phyloP scores from a whole-genome alignment of 257 asterid genomes.

The Nyctanthes arbortristis region DNA sequence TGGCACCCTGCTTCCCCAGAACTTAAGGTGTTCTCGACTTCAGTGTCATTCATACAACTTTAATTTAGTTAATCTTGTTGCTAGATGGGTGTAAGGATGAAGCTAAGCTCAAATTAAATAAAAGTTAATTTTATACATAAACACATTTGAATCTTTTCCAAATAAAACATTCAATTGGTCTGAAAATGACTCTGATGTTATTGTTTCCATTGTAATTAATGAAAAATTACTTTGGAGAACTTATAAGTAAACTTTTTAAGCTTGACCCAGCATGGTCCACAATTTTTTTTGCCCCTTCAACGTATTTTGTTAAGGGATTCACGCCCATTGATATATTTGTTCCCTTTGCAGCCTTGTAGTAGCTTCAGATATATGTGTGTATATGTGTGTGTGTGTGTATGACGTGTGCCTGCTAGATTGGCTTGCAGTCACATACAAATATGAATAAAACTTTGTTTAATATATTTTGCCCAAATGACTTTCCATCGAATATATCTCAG shows the following conservation, averaged over 20 bases:
- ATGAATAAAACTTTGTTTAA: not conserved
- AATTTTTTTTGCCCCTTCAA: not conserved
- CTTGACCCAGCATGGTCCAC: not conserved
- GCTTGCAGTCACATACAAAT: not conserved
- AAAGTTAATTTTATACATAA: not conserved
- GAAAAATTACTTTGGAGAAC: too few relatives aligned
- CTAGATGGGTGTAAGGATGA: not conserved
- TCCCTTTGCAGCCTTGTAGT: not conserved
- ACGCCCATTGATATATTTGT: not conserved
- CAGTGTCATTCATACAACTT: not conserved
- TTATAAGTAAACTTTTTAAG: not conserved
- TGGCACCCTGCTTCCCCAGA: constrained; percentile 98
- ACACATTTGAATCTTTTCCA: too few relatives aligned
- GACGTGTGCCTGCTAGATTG: not conserved
- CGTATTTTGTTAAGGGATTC: not conserved
- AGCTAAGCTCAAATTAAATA: not conserved
- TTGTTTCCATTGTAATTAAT: too few relatives aligned
- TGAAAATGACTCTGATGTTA: too few relatives aligned
- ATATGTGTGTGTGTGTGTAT: not conserved
- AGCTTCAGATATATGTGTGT: not conserved
- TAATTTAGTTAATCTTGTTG: not conserved
- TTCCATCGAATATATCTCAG: not conserved
- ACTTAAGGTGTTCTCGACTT: constrained; percentile 59
- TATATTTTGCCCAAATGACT: not conserved
- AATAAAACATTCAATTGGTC: too few relatives aligned